phyloP scores from a whole-genome alignment of 2,329 filamentous ascomycete genomes.

The Clonostachys rhizophaga region DNA sequence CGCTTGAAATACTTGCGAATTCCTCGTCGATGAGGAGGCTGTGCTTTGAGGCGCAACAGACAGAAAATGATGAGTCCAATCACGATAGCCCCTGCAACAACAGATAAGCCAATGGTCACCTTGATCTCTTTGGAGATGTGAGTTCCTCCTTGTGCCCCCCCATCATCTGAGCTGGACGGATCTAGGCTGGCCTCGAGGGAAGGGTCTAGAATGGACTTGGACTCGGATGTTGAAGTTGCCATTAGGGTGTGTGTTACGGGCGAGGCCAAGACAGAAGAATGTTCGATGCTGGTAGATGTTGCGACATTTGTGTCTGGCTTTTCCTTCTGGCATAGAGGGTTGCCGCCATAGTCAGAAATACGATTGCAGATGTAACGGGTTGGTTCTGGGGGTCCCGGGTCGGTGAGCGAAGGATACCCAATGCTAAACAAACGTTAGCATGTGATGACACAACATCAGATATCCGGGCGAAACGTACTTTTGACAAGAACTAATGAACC shows the following conservation, averaged over 20 bases:
- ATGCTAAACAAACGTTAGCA: constrained; percentile 6
- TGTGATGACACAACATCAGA: background rate
- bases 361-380: constrained; percentile 11
- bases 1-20: background rate
- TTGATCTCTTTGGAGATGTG: constrained; percentile 24
- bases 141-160: background rate
- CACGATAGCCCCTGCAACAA: constrained; percentile 28
- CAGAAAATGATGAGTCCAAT: constrained; percentile 29
- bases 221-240: constrained; percentile 7
- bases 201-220: constrained; percentile 9
- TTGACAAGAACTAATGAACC: constrained; percentile 44
- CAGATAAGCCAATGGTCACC: constrained; percentile 37
- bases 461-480: constrained; percentile 29
- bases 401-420: constrained; percentile 13
- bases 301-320: background rate
- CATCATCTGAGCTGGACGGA: constrained; percentile 1
- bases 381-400: constrained; percentile 16
- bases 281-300: too few relatives aligned
- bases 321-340: constrained; percentile 6
- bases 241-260: constrained; percentile 4
- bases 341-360: constrained; percentile 3
- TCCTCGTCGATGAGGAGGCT: constrained; percentile 6
- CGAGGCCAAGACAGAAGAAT: background rate
- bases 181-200: constrained; percentile 8
- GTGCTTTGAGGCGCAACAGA: constrained; percentile 22